Conservation (phyloP, 2,329 filamentous ascomycete genomes). For the Cordyceps militaris region DNA sequence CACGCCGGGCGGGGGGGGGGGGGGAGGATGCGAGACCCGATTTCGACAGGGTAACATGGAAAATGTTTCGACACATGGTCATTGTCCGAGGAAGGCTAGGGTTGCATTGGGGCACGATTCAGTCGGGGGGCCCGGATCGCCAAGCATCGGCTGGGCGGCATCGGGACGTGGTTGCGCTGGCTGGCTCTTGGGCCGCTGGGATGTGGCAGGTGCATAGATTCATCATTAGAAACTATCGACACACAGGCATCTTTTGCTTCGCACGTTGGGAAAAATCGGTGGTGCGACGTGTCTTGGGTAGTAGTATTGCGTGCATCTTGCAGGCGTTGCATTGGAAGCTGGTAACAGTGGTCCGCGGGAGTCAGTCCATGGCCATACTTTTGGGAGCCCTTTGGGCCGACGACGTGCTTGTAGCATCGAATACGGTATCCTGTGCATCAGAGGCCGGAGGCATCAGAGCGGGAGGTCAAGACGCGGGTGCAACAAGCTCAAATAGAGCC, state of each 20-base stretch:
- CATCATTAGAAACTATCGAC: neutral
- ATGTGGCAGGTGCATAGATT: too few species aligned
- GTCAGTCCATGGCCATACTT: neutral
- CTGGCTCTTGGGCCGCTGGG: neutral
- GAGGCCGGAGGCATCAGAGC: neutral
- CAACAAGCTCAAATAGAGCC: too few species aligned
- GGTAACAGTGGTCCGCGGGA: too few species aligned
- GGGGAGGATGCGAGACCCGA: neutral
- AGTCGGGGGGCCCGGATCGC: neutral
- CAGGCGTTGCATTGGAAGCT: neutral
- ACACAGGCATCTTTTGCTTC: neutral
- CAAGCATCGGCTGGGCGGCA: slow-evolving; percentile 1
- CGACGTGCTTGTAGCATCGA: neutral
- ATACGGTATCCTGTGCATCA: neutral
- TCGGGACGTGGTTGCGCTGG: neutral
- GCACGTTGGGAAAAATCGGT: neutral
- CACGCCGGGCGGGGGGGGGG: neutral
- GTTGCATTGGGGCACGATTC: neutral
- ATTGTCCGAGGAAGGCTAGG: neutral
- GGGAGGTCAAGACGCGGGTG: too few species aligned
- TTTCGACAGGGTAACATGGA: too few species aligned
- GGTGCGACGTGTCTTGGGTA: neutral
- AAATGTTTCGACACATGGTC: neutral
- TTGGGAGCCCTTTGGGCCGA: neutral
- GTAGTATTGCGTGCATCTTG: neutral